Percentiles rank a stretch among this genome's conserved stretches.
Conservation (phyloP, 192 early-diverging fungal species). For the Funneliformis geosporum region DNA sequence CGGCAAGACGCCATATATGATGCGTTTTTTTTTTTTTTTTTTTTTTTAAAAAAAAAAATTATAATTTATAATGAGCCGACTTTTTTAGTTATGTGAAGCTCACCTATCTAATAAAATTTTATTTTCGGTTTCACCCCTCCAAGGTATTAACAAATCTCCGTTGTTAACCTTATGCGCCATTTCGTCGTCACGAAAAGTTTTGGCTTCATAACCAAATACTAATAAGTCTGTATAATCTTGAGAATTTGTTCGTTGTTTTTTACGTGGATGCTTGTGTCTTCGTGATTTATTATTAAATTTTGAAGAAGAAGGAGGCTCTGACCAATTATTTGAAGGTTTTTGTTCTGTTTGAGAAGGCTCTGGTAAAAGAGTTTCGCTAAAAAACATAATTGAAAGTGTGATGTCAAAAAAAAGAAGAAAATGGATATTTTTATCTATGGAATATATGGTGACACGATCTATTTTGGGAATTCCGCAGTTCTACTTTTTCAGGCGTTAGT, state of each 20-base stretch:
- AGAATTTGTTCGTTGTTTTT: slow-evolving; percentile 18
- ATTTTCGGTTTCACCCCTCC: slow-evolving; percentile 42
- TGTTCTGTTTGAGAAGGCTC: slow-evolving; percentile 2
- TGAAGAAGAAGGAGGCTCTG: neutral
- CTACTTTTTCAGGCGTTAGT: too few relatives aligned
- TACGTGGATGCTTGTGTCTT: slow-evolving; percentile 19
- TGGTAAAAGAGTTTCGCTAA: slow-evolving; percentile 24
- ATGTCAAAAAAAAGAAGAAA: neutral
- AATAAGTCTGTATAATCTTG: slow-evolving; percentile 43
- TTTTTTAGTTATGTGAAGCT: neutral
- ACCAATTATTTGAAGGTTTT: neutral
- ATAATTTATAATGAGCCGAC: neutral
- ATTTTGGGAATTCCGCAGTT: too few relatives aligned
- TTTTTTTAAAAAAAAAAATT: neutral
- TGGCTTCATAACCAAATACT: slow-evolving; percentile 54
- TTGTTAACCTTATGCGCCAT: slow-evolving; percentile 41
- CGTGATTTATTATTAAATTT: neutral
- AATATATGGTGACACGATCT: too few relatives aligned
- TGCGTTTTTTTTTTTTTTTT: neutral
- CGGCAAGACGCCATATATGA: neutral
- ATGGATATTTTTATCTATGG: neutral
- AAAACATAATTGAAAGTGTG: slow-evolving; percentile 1
- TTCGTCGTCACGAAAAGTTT: slow-evolving; percentile 46
- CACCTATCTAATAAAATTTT: slow-evolving; percentile 51
- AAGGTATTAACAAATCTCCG: slow-evolving; percentile 46